phyloP scores from a whole-genome alignment of 148 eudicot genomes.

The Bassia scoparia region DNA sequence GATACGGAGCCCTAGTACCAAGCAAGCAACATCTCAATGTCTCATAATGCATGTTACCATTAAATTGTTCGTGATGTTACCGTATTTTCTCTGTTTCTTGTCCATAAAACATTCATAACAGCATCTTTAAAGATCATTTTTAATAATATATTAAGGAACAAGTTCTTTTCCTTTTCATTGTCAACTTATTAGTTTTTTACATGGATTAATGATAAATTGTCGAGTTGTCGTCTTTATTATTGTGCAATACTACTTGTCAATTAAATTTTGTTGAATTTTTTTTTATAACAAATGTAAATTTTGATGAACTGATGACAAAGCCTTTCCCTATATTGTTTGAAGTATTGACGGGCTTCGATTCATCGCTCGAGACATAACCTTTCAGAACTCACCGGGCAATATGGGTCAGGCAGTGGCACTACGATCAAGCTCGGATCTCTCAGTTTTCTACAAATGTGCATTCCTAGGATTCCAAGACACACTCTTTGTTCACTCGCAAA shows the following conservation, averaged over 20 bases:
- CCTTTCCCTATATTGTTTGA: background rate
- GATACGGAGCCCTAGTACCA: conserved; percentile 19
- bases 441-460: conserved; percentile 55
- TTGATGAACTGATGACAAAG: too few species aligned
- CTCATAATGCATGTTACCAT: conserved; percentile 21
- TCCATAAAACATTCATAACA: background rate
- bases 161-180: too few species aligned
- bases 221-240: too few species aligned
- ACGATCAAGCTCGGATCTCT: conserved; percentile 56
- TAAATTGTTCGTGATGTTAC: conserved; percentile 13
- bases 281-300: too few species aligned
- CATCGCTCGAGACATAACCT: conserved; percentile 71
- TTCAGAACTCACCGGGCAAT: conserved; percentile 52
- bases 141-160: too few species aligned
- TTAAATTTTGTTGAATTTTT: too few species aligned
- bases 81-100: background rate
- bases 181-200: too few species aligned
- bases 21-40: too few species aligned
- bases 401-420: conserved; percentile 72
- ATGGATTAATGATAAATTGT: too few species aligned
- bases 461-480: conserved; percentile 83
- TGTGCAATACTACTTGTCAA: too few species aligned
- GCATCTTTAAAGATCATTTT: too few species aligned
- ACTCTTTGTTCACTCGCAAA: conserved; percentile 61
- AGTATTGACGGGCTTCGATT: conserved; percentile 66